Conservation (phyloP, 306 rosid species). For the Luffa aegyptiaca region DNA sequence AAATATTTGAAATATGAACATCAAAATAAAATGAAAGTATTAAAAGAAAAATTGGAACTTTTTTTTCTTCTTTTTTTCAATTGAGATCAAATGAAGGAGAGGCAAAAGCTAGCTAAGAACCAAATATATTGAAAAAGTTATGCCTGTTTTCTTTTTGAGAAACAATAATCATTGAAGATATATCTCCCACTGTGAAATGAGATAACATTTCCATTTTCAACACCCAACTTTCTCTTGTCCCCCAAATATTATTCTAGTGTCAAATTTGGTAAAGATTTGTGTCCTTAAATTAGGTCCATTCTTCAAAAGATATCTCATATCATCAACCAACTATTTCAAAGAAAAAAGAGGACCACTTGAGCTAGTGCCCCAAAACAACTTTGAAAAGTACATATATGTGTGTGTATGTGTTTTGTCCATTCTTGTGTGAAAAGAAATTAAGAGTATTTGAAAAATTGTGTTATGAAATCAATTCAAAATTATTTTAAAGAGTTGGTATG, state of each 20-base stretch:
- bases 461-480: neutral
- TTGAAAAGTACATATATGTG: neutral
- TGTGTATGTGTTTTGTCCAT: neutral
- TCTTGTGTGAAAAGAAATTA: neutral
- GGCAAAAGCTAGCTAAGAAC: neutral
- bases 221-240: slow-evolving; percentile 8
- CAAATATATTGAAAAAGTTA: neutral
- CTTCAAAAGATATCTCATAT: neutral
- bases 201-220: neutral
- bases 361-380: slow-evolving; percentile 1
- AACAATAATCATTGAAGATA: slow-evolving; percentile 4
- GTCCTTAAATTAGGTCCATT: neutral
- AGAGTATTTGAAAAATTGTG: neutral
- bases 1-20: neutral
- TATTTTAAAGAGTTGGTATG: neutral
- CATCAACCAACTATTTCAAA: neutral
- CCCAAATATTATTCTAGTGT: slow-evolving; percentile 5
- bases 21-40: neutral
- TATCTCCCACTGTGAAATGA: neutral
- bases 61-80: neutral
- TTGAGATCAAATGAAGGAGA: neutral
- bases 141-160: neutral
- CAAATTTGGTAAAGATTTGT: neutral
- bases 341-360: neutral
- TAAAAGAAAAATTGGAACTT: neutral